phyloP scores from a whole-genome alignment of 306 rosid genomes.

The Cyclanthera cordifolia region DNA sequence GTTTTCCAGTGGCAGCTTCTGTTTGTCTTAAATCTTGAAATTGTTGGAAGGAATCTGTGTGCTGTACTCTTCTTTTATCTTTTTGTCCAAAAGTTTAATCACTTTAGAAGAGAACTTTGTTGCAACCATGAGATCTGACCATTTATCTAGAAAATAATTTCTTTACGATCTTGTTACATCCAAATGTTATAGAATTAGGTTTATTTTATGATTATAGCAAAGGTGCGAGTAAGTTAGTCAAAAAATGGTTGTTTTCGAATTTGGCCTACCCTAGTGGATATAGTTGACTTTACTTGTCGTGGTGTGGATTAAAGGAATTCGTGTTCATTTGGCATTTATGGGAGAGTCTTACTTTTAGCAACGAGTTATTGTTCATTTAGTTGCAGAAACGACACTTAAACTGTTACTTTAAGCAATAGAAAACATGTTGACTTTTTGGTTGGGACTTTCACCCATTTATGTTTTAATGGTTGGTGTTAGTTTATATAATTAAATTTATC shows the following conservation, averaged over 20 bases:
- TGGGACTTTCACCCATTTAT: too few species aligned
- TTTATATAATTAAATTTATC: too few species aligned
- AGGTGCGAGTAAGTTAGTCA: too few species aligned
- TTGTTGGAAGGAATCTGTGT: neutral
- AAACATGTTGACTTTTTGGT: neutral
- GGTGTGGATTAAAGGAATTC: neutral
- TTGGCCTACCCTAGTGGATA: neutral
- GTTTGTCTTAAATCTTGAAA: neutral
- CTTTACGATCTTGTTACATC: too few species aligned
- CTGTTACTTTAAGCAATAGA: neutral
- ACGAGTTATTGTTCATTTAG: neutral
- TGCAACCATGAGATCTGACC: too few species aligned
- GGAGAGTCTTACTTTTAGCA: neutral
- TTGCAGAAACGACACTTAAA: neutral
- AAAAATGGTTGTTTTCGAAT: too few species aligned
- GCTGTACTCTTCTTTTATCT: neutral
- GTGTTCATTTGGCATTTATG: neutral
- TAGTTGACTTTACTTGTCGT: neutral
- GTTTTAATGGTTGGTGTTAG: too few species aligned
- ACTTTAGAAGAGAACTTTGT: neutral
- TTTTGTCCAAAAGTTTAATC: neutral
- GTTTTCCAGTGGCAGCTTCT: neutral
- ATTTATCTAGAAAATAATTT: too few species aligned
- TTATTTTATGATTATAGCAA: too few species aligned
- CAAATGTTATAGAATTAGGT: too few species aligned